Conservation (phyloP, 108 stramenopile species). For the Cylindrotheca closterium region DNA sequence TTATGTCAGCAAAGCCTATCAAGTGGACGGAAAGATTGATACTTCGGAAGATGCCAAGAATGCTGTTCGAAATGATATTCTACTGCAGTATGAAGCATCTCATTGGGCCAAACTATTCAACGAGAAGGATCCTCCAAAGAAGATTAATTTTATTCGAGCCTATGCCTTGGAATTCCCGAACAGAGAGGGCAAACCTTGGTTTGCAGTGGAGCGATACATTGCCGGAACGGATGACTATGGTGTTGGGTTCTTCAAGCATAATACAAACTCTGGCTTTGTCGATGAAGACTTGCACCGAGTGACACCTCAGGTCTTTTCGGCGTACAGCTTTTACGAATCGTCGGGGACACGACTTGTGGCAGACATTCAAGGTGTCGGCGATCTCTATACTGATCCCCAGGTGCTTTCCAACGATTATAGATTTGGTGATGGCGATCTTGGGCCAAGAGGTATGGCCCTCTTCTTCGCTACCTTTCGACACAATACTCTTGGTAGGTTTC, state of each 20-base stretch:
- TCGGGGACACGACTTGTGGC: slow-evolving; percentile 80
- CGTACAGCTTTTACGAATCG: slow-evolving; percentile 75
- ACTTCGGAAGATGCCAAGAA: slow-evolving; percentile 55
- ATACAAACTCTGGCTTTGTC: slow-evolving; percentile 82
- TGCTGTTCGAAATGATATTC: slow-evolving; percentile 68
- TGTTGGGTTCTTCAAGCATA: slow-evolving; percentile 79
- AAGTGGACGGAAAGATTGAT: slow-evolving; percentile 44
- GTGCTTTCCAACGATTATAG: slow-evolving; percentile 66
- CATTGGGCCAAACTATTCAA: slow-evolving; percentile 78
- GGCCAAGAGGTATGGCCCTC: slow-evolving; percentile 81
- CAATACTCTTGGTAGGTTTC: slow-evolving; percentile 27
- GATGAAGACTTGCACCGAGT: slow-evolving; percentile 61
- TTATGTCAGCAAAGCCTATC: slow-evolving; percentile 75
- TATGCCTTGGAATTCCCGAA: slow-evolving; percentile 81
- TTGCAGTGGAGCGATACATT: slow-evolving; percentile 83
- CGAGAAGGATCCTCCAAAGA: slow-evolving; percentile 55
- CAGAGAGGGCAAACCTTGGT: slow-evolving; percentile 60
- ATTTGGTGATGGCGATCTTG: slow-evolving; percentile 85
- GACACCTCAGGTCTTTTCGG: slow-evolving; percentile 85
- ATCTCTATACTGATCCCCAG: slow-evolving; percentile 91
- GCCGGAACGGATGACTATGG: slow-evolving; percentile 61
- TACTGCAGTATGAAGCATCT: slow-evolving; percentile 76
- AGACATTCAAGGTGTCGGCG: slow-evolving; percentile 87
- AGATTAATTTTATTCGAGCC: slow-evolving; percentile 72
- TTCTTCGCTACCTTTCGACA: slow-evolving; percentile 80